Evolutionary conservation across 257 asterid genomes (phyloP), one percentile per base, ranked within the genome.

Genomic region (Salvia hispanica): DNA sequence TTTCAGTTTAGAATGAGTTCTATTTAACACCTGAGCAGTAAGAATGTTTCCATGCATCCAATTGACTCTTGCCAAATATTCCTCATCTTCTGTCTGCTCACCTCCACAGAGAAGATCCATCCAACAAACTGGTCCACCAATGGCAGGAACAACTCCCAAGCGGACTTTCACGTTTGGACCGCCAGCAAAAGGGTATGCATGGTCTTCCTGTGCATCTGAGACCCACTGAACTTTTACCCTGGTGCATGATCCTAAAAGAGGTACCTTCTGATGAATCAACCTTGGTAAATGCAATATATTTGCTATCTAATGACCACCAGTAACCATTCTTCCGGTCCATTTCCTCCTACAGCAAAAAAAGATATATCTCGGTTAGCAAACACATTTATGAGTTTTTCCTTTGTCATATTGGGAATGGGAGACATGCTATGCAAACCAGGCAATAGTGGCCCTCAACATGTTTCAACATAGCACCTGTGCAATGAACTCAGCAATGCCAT

Each of bases 291-390:
- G 98, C 97, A 65, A 92, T 82, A 63, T 71, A 76, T 75, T 90
- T 92, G 86, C 98, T 86, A 76, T 90, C 97, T 37, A 83, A 78
- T 21, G 98, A 92, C 98, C 98, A 92, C 98, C 98, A 92, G 75
- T 88, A 90, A 57, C 98, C 98, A 71, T 81, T 88, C 74, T 88
- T 92, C 16, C 97, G 79, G 21, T 90, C 98, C 97, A 92, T 92
- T 81, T 92, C 98, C 85, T 92, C 98, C 98, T 92, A 77, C 37
- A 81, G 60, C 66, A 74, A 70, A 70, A 21, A 78, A 71, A 76
- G 31, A 43, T 5, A 39, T 3, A 52, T 57, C 43, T 74, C 31
- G 52, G 74, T 77, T 31, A 69, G 72, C 34, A 71, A 55, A 51
- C 51, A 36, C 46, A 60, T 3, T 11, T 28, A 10, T 42, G 8